A percentile compares a stretch with the other conserved stretches of the same genome.
Evolutionary conservation across 2,329 filamentous ascomycete genomes (phyloP).

Genomic region (Pseudogymnoascus pannorum): DNA sequence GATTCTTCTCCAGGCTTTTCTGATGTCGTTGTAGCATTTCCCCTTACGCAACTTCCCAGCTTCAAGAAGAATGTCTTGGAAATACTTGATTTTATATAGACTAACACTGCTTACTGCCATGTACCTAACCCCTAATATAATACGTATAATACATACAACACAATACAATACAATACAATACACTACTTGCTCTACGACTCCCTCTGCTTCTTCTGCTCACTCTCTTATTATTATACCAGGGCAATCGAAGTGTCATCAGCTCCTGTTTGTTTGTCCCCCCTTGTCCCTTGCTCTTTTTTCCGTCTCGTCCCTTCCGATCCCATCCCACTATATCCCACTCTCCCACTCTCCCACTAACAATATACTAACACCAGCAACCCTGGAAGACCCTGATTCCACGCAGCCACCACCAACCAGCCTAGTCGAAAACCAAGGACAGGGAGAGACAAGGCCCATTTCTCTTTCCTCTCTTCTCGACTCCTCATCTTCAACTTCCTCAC

Average conservation of each 20-base stretch:
- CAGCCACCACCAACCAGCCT: neutral
- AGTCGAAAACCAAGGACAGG: conserved; percentile 3
- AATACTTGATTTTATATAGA: conserved; percentile 1
- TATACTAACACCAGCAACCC: neutral
- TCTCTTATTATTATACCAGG: neutral
- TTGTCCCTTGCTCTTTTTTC: neutral
- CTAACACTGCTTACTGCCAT: neutral
- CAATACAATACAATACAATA: neutral
- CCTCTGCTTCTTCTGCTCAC: neutral
- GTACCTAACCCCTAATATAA: neutral
- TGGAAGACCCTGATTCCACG: neutral
- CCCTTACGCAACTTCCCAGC: neutral
- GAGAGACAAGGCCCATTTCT: neutral
- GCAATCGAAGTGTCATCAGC: neutral
- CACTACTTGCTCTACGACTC: neutral
- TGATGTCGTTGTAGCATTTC: neutral
- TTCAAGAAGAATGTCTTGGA: neutral
- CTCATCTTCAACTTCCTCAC: neutral
- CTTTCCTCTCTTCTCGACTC: neutral
- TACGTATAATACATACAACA: no score
- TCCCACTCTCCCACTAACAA: no score
- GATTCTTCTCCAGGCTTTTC: neutral
- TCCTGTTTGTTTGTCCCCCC: neutral
- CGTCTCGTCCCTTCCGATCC: neutral
- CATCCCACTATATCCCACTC: neutral